Evolutionary conservation across 345 rosid genomes (phyloP).

Genomic region (Xanthoceras sorbifolium): DNA sequence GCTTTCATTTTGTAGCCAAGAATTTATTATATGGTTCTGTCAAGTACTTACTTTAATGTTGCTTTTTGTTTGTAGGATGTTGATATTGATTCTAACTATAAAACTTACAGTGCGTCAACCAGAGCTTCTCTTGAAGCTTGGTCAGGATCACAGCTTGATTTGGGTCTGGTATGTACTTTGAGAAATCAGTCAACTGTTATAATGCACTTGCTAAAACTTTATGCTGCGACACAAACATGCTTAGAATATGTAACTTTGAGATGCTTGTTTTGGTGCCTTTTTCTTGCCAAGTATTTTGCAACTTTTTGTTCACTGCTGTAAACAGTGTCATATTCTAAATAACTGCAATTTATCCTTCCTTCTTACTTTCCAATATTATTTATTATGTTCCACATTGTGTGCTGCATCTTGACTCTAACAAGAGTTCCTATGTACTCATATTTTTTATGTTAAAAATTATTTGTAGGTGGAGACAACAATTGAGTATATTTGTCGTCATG

Average conservation of each 20-base stretch:
- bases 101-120: slow-evolving; percentile 64
- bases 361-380: neutral
- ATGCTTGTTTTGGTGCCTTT: too few relatives aligned
- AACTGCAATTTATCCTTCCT: neutral
- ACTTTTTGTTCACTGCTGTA: neutral
- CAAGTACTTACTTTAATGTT: slow-evolving; percentile 11
- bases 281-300: slow-evolving; percentile 7
- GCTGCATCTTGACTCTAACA: neutral
- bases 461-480: slow-evolving; percentile 78
- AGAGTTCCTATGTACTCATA: slow-evolving; percentile 2
- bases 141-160: slow-evolving; percentile 83
- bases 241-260: too few relatives aligned
- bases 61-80: slow-evolving; percentile 54
- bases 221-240: too few relatives aligned
- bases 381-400: slow-evolving; percentile 4
- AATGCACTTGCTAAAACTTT: slow-evolving; percentile 15
- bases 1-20: slow-evolving; percentile 8
- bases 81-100: slow-evolving; percentile 69
- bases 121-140: slow-evolving; percentile 84
- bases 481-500: slow-evolving; percentile 73
- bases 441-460: slow-evolving; percentile 15
- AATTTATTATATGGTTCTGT: slow-evolving; percentile 4
- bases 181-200: neutral
- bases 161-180: slow-evolving; percentile 76
- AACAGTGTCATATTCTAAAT: neutral